Evolutionary conservation across 73 alveolate genomes (phyloP), one percentile per base, ranked within the genome.

Genomic region (Vitrella brassicaformis): DNA sequence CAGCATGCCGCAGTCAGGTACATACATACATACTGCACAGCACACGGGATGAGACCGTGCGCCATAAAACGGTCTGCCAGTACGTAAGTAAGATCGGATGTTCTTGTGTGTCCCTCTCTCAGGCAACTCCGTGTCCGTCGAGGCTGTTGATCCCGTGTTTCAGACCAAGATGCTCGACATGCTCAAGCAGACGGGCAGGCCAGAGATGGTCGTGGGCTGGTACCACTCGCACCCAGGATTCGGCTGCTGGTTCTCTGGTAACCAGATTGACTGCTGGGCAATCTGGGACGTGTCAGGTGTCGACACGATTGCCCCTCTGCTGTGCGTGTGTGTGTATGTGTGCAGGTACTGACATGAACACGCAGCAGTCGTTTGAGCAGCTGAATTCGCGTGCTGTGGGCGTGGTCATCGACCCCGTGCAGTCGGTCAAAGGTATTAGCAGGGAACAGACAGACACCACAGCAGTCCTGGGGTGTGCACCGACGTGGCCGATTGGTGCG

Each of bases 181-280:
- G 97, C 86, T 97, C 71, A 94, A 97, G 82, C 93, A 88, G 75
- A 96, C 99, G 28, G 99, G 99, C 22, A 85, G 99, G 80, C 93
- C 89, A 71, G 98, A 97, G 76, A 95, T 94, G 86, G 97, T 95
- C 67, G 98, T 97, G 47, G 99, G 99, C 25, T 97, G 99, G 99
- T 97, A 97, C 77, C 99, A 97, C 89, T 94, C 99, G 74, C 99
- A 97, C 88, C 99, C 99, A 25, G 98, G 99, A 47, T 97, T 94
- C 79, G 99, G 99, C 25, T 94, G 98, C 77, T 97, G 99, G 99
- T 83, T 97, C 69, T 92, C 98, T 47, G 94, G 95, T 70, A 89
- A 95, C 1, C 74, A 27, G 30, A 68, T 47, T 25, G 74, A 28
- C 31, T 19, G 78, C 67, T 31, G 47, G 18, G 28, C 31, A 72